Evolutionary conservation across 805 yeast genomes (phyloP), one percentile per base, ranked within the genome.

Genomic region (Barnettozyma pratensis): DNA sequence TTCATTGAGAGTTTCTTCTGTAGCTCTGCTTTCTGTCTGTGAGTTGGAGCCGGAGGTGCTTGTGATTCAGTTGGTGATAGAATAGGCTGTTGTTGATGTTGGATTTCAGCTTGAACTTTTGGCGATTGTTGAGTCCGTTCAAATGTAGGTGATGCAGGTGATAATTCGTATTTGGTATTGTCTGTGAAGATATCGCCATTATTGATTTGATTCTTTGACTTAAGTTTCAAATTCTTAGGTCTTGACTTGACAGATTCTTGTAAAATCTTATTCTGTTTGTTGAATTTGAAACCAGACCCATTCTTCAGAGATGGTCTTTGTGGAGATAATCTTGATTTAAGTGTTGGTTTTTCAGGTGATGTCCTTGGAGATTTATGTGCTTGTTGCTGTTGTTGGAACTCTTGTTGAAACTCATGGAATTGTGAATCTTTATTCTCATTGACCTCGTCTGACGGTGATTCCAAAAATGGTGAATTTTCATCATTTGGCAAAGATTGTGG

Each of bases 1-100:
- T 59, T 67, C 48, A 67, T 63, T 7, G 69, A 65, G 19, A 68
- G 52, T 53, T 66, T 53, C 39, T 49, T 47, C 9, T 44, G 46
- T 7, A 60, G 40, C 0, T 53, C 43, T 42, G 60, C 62, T 42
- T 50, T 53, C 25, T 45, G 45, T 36, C 30, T 37, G 14, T 44
- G 44, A 5, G 44, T 41, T 9, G 47, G 37, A 3, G 38, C 32
- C n/a, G 36, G 46, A 14, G 47, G 41, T 19, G 37, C 19, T 42
- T 36, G 41, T 27, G 27, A 42, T 7, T 41, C 40, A 6, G 7
- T 11, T 9, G 38, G 12, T 29, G 49, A 37, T 34, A 8, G 39
- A 26, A 46, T 42, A 31, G 39, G 48, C 30, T 48, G 44, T 10
- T 30, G 48, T 31, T 28, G 41, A 30, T 29, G 49, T 39, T 35